These are phyloP conservation scores for Lachancea meyersii DNA, from an alignment of 805 yeast genomes.

Conservation along the genomic window DNA sequence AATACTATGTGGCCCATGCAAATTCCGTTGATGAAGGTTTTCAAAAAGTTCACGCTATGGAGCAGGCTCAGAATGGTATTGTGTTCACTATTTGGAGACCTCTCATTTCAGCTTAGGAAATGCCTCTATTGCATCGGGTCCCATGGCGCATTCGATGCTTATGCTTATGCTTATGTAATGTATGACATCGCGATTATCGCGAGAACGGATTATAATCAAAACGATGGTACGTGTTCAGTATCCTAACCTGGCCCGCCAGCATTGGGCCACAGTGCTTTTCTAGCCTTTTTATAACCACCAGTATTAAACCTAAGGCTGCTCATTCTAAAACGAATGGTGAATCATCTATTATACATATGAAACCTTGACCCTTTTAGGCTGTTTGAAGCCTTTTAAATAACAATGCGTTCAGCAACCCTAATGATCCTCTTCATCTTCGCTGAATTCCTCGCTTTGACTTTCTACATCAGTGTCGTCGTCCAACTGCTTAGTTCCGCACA, in stretches of 20 bases:
- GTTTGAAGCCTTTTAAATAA: background rate
- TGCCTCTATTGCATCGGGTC: no score
- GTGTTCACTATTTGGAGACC: slow-evolving; percentile 37
- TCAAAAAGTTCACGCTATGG: slow-evolving; percentile 31
- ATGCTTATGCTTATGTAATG: no score
- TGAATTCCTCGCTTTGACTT: slow-evolving; percentile 18
- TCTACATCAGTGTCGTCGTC: slow-evolving; percentile 8
- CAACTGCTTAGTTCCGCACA: slow-evolving; percentile 10
- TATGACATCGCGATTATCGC: no score
- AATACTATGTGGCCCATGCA: slow-evolving; percentile 33
- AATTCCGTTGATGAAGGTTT: slow-evolving; percentile 33
- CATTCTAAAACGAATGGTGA: background rate
- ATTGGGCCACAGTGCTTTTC: no score
- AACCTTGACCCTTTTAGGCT: slow-evolving; percentile 4
- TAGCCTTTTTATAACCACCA: background rate
- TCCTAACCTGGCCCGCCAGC: no score
- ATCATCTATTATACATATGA: slow-evolving; percentile 16
- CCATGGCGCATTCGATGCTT: no score
- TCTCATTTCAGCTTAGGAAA: slow-evolving; percentile 20
- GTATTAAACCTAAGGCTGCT: background rate
- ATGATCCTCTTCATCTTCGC: slow-evolving; percentile 13
- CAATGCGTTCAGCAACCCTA: background rate
- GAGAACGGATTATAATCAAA: no score
- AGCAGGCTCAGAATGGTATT: slow-evolving; percentile 42
- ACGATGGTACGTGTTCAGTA: no score